Percentiles rank a stretch among this genome's conserved stretches.
Evolutionary conservation across 352 stramenopile genomes (phyloP).

Genomic region (Hyaloperonospora brassicae): DNA sequence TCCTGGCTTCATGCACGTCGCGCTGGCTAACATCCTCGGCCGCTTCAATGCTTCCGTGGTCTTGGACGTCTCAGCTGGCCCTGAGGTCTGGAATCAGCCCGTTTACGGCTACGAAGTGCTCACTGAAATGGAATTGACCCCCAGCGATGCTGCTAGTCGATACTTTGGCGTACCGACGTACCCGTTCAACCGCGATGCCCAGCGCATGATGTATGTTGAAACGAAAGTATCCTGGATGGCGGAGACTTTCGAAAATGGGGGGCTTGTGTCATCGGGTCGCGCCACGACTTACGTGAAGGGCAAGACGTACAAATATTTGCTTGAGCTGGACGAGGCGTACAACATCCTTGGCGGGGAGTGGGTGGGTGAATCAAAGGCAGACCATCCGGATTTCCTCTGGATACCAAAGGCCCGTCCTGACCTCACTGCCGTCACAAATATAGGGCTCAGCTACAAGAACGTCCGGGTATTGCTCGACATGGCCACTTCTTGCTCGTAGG

Average conservation of each 20-base stretch:
- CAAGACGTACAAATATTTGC: conserved; percentile 33
- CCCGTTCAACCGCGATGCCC: conserved; percentile 38
- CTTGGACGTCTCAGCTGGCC: conserved; percentile 26
- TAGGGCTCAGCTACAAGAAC: conserved; percentile 24
- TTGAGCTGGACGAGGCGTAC: conserved; percentile 30
- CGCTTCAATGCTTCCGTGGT: conserved; percentile 38
- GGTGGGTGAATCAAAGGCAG: conserved; percentile 25
- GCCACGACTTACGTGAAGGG: conserved; percentile 21
- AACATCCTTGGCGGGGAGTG: conserved; percentile 40
- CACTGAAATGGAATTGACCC: conserved; percentile 24
- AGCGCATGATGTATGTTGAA: conserved; percentile 39
- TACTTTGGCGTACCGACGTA: conserved; percentile 38
- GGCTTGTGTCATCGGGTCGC: conserved; percentile 21
- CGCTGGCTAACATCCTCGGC: conserved; percentile 38
- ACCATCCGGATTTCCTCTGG: conserved; percentile 43
- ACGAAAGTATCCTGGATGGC: conserved; percentile 37
- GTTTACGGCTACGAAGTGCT: conserved; percentile 42
- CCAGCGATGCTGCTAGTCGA: conserved; percentile 24
- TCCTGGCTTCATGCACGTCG: conserved; percentile 46
- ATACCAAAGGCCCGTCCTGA: conserved; percentile 21
- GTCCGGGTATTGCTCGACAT: conserved; percentile 24
- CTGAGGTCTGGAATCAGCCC: conserved; percentile 58
- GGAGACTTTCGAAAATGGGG: conserved; percentile 32
- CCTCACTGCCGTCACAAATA: conserved; percentile 13
- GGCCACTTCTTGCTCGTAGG: conserved; percentile 13